Evolutionary conservation across 202 grass and related monocot species (phyloP).

Genomic region (Digitaria exilis): DNA sequence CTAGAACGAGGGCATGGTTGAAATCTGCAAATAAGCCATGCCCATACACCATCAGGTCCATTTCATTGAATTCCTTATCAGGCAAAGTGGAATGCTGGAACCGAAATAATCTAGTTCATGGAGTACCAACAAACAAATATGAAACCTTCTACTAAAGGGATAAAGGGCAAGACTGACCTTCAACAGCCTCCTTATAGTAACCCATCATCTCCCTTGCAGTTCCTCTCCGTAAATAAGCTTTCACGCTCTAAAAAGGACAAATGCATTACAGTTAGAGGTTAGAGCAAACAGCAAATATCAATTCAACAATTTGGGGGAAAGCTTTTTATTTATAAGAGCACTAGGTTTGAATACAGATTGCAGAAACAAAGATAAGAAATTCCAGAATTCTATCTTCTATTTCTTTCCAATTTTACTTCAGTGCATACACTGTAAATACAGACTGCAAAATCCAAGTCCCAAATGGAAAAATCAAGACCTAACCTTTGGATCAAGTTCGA

Average conservation of each 20-base stretch:
- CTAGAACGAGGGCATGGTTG: conserved; percentile 86
- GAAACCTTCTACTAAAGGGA: not conserved
- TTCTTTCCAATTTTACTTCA: not conserved
- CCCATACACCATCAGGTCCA: conserved; percentile 14
- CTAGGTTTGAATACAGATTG: not conserved
- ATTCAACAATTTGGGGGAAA: conserved; percentile 8
- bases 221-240: conserved; percentile 95
- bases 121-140: not conserved
- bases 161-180: conserved; percentile 54
- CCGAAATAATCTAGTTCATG: not conserved
- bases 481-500: conserved; percentile 93
- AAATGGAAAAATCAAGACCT: conserved; percentile 19
- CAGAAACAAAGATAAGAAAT: not conserved
- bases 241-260: conserved; percentile 64
- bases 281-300: conserved; percentile 13
- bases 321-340: not conserved
- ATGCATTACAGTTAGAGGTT: conserved; percentile 13
- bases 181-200: conserved; percentile 90
- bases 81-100: not conserved
- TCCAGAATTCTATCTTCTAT: not conserved
- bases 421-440: not conserved
- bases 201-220: conserved; percentile 93
- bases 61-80: not conserved
- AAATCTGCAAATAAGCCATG: conserved; percentile 74
- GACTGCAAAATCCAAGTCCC: not conserved